Evolutionary conservation across 805 yeast genomes (phyloP).

Genomic region (Zygosaccharomyces lentus): DNA sequence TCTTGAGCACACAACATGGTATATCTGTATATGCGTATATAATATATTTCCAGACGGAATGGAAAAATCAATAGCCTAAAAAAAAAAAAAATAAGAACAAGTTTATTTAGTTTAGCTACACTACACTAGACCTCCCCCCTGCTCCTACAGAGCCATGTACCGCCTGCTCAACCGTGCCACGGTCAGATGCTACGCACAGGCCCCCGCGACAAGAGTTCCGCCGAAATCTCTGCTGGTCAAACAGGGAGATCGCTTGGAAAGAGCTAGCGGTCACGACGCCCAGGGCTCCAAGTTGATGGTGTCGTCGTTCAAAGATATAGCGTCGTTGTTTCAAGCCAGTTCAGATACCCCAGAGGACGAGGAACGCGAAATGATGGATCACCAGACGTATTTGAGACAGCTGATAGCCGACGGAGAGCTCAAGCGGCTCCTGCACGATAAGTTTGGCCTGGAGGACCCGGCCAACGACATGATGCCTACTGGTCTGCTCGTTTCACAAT

Average conservation of each 20-base stretch:
- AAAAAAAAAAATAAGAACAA: too few species aligned
- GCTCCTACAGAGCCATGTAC: too few species aligned
- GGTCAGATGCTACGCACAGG: background rate
- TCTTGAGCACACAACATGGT: too few species aligned
- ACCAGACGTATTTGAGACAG: constrained; percentile 8
- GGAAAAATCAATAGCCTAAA: too few species aligned
- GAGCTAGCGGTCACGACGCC: constrained; percentile 4
- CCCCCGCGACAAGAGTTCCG: constrained; percentile 11
- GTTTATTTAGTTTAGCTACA: too few species aligned
- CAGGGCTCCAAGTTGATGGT: constrained; percentile 10
- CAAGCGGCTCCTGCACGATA: constrained; percentile 11
- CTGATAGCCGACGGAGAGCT: constrained; percentile 18
- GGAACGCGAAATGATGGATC: constrained; percentile 9
- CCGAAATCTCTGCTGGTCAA: constrained; percentile 23
- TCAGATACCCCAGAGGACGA: constrained; percentile 28
- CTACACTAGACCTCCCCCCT: too few species aligned
- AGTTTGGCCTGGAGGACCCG: constrained; percentile 12
- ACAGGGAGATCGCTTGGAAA: constrained; percentile 21
- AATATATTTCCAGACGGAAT: too few species aligned
- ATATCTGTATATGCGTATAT: background rate
- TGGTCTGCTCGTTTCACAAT: constrained; percentile 7
- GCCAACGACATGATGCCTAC: constrained; percentile 3
- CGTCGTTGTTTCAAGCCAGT: constrained; percentile 26
- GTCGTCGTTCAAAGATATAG: constrained; percentile 25
- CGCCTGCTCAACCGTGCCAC: background rate